phyloP scores from a whole-genome alignment of 306 rosid genomes.

The Inga laurina region DNA sequence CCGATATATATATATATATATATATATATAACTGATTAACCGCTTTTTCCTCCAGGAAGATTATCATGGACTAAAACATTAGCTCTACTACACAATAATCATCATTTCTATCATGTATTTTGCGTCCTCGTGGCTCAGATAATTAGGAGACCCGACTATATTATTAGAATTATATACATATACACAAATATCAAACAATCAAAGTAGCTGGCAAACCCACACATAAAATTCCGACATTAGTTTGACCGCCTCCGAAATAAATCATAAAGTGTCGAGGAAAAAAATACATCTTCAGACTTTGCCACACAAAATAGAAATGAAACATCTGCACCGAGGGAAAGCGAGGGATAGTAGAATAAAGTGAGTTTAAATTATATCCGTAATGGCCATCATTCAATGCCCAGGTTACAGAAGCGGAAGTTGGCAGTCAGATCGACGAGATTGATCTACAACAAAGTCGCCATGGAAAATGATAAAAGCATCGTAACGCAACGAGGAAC shows the following conservation, averaged over 20 bases:
- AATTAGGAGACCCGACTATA: constrained; percentile 16
- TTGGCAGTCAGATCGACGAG: neutral
- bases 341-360: neutral
- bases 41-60: neutral
- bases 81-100: neutral
- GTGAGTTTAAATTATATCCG: neutral
- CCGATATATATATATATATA: too few species aligned
- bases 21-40: too few species aligned
- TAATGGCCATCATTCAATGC: neutral
- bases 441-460: neutral
- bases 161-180: neutral
- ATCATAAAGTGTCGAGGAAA: neutral
- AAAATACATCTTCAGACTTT: neutral
- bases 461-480: neutral
- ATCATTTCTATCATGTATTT: neutral
- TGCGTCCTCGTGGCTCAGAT: neutral
- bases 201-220: neutral
- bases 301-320: neutral
- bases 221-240: constrained; percentile 11
- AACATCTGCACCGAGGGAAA: neutral
- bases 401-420: neutral
- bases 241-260: neutral
- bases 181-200: neutral
- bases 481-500: neutral
- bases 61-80: neutral